These are phyloP conservation scores for Apostasia shenzhenica DNA, from an alignment of 106 monocot genomes.

Conservation along the genomic window DNA sequence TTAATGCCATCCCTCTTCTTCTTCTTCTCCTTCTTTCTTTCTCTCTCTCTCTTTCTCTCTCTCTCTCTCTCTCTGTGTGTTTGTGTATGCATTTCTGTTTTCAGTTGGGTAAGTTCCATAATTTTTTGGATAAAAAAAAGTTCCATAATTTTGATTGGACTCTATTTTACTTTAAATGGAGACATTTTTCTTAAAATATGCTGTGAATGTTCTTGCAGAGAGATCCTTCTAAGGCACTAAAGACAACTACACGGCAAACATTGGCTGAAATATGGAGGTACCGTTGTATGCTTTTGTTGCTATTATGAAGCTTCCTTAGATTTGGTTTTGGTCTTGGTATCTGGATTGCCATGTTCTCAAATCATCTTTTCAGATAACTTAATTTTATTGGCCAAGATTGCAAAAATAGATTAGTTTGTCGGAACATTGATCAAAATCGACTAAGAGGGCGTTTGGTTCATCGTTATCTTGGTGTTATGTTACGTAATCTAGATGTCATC, in stretches of 20 bases:
- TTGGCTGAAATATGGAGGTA: constrained; percentile 85
- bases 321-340: too few relatives aligned
- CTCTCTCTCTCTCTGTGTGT: not conserved
- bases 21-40: not conserved
- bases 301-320: too few relatives aligned
- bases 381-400: too few relatives aligned
- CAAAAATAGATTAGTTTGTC: too few relatives aligned
- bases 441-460: too few relatives aligned
- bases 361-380: too few relatives aligned
- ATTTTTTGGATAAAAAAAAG: not conserved
- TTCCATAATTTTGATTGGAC: not conserved
- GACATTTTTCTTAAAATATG: not conserved
- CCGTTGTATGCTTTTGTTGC: not conserved
- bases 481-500: too few relatives aligned
- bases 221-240: constrained; percentile 56
- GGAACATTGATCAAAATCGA: too few relatives aligned
- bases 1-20: not conserved
- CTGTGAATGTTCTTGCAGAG: constrained; percentile 39
- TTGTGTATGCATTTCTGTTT: not conserved
- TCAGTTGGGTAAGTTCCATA: too few relatives aligned
- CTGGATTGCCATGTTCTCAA: too few relatives aligned
- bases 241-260: constrained; percentile 73
- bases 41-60: not conserved
- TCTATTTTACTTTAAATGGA: not conserved
- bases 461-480: too few relatives aligned